Percentiles rank a stretch among this genome's conserved stretches.
phyloP scores from a whole-genome alignment of 345 rosid species.

The Viola odorata region DNA sequence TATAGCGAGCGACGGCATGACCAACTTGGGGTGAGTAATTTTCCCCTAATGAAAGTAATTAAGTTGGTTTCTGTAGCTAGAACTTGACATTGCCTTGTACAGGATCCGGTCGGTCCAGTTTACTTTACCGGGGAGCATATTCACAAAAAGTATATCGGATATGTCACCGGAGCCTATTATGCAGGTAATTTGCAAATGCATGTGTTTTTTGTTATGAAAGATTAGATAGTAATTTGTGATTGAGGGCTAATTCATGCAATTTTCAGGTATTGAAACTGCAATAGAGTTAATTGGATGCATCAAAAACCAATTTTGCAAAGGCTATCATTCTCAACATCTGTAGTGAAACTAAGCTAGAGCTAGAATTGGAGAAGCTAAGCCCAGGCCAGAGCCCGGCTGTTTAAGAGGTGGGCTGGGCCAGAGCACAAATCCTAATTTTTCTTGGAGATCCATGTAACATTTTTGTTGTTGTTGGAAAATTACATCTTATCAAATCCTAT shows the following conservation, averaged over 20 bases:
- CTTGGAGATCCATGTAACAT: no score
- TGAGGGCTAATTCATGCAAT: not conserved
- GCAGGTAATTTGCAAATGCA: slow-evolving; percentile 14
- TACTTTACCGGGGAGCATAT: slow-evolving; percentile 38
- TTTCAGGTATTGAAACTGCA: slow-evolving; percentile 19
- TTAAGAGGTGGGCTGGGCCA: no score
- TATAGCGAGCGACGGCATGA: slow-evolving; percentile 12
- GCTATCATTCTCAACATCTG: not conserved
- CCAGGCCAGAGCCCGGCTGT: no score
- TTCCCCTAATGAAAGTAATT: not conserved
- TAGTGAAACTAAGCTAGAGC: not conserved
- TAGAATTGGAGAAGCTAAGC: no score
- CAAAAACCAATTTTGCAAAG: slow-evolving; percentile 5
- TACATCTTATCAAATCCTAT: no score
- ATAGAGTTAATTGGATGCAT: slow-evolving; percentile 15
- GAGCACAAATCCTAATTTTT: no score
- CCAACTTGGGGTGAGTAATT: slow-evolving; percentile 14
- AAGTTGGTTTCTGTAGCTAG: not conserved
- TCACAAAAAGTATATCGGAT: slow-evolving; percentile 17
- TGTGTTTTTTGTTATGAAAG: no score
- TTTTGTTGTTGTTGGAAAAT: no score
- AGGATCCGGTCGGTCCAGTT: slow-evolving; percentile 28
- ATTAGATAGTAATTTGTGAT: no score
- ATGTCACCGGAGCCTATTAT: slow-evolving; percentile 26
- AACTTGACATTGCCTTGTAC: not conserved